Percentiles rank a stretch among this genome's conserved stretches.
phyloP scores from a whole-genome alignment of 208 protist species.

The Crithidia sp. region DNA sequence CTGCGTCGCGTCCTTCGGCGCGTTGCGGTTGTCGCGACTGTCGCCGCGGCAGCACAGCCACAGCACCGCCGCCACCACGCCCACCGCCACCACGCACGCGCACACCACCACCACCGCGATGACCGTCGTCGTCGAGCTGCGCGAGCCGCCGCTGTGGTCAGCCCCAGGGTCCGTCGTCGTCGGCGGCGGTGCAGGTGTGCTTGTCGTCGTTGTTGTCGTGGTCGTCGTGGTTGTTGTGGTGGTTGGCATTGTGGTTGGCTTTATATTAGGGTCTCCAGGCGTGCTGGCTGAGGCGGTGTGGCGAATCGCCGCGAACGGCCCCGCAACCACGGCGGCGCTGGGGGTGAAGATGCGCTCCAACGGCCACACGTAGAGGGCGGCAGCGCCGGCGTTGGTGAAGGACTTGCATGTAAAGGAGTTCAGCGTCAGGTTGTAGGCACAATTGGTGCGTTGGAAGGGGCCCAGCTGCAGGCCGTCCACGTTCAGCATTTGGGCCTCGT shows the following conservation, averaged over 20 bases:
- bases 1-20: constrained; percentile 45
- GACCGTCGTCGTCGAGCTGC: constrained; percentile 3
- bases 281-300: too few relatives aligned
- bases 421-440: not conserved
- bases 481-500: constrained; percentile 1
- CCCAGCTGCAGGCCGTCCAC: constrained; percentile 20
- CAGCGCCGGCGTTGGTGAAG: constrained; percentile 16
- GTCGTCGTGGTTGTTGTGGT: not conserved
- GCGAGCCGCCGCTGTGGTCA: not conserved
- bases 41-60: constrained; percentile 24
- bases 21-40: constrained; percentile 57
- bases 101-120: not conserved
- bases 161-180: not conserved
- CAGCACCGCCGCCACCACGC: constrained; percentile 17
- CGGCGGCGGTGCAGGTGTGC: not conserved
- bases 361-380: constrained; percentile 9
- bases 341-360: not conserved
- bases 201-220: not conserved
- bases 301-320: not conserved
- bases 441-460: constrained; percentile 16
- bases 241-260: too few relatives aligned
- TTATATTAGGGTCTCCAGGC: too few relatives aligned
- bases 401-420: not conserved
- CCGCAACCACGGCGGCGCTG: not conserved
- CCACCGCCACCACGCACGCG: not conserved